Evolutionary conservation across 345 rosid species (phyloP), one percentile per base, ranked within the genome.

Genomic region (Brassica cretica): DNA sequence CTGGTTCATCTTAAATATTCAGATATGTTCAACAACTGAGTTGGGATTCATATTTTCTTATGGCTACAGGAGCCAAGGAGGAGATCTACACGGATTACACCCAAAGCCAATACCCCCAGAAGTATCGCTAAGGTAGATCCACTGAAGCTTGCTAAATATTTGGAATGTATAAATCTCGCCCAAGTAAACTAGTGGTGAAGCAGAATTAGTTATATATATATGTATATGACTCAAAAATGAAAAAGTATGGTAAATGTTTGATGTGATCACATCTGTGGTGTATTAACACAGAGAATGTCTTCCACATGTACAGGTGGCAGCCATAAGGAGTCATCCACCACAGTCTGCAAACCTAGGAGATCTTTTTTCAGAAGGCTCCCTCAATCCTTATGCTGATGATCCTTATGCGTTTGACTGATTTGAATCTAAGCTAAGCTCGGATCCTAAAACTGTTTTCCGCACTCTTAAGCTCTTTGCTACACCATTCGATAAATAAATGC

Each of bases 341-440:
- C 87, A 72, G 65, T 84, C 88, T 71, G 85, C 98, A 76, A 91
- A 89, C 81, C 90, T 91, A 1, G 97, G 95, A 15, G 98, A 93
- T 79, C 76, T 93, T 87, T 93, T 93, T 81, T 81, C 93, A 67
- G 98, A 93, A 87, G 98, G 97, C 24, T 91, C 93, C 5, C 82
- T 93, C 65, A 93, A 95, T 78, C 98, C 98, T 35, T 93, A 95
- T 72, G 91, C 90, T 10, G 92, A 95, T 78, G 98, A 95, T 84
- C 99, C 99, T 5, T 95, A 93, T 55, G 96, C 98, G 65, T 95
- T 93, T 87, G 96, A 85, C 70, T 93, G 33, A 51, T 16, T 62
- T 21, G 12, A 65, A 39, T 27, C 66, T 39, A 35, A 19, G 4
- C 49, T 58, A 16, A 58, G 10, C 66, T 37, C 18, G 82, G 82